These are phyloP conservation scores for Phaeolepiota aurea DNA, from an alignment of 768 basidiomycete species.

Conservation along the genomic window DNA sequence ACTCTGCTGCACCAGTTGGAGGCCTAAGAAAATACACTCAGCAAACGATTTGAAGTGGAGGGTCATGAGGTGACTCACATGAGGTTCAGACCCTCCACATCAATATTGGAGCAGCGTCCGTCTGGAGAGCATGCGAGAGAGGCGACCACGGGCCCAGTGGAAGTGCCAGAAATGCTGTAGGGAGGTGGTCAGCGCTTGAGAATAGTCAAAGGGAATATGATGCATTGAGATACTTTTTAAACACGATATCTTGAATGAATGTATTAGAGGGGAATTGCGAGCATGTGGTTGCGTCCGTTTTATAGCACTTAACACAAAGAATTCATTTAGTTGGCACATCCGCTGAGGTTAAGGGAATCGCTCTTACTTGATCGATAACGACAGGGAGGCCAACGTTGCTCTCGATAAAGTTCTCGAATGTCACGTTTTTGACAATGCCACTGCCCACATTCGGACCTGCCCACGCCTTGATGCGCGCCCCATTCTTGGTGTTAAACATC, in stretches of 20 bases:
- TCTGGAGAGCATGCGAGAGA: slow-evolving; percentile 49
- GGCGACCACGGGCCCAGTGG: slow-evolving; percentile 45
- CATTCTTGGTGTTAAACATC: slow-evolving; percentile 58
- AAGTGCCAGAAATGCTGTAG: slow-evolving; percentile 50
- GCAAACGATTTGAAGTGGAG: too few relatives aligned
- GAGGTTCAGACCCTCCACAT: slow-evolving; percentile 34
- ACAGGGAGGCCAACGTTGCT: slow-evolving; percentile 52
- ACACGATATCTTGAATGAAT: slow-evolving; percentile 49
- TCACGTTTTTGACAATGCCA: slow-evolving; percentile 50
- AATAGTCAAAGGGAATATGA: too few relatives aligned
- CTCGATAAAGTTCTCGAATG: slow-evolving; percentile 42
- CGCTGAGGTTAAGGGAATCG: not conserved
- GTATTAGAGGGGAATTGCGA: slow-evolving; percentile 48
- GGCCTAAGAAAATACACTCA: too few relatives aligned
- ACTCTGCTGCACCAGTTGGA: slow-evolving; percentile 34
- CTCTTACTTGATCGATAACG: slow-evolving; percentile 43
- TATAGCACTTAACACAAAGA: slow-evolving; percentile 33
- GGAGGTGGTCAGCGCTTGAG: too few relatives aligned
- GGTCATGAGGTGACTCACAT: slow-evolving; percentile 28
- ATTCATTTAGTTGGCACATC: not conserved
- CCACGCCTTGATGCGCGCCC: slow-evolving; percentile 62
- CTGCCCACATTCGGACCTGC: slow-evolving; percentile 52
- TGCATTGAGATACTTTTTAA: slow-evolving; percentile 30
- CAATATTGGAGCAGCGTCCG: slow-evolving; percentile 39
- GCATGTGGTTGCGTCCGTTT: slow-evolving; percentile 36